A percentile compares a stretch with the other conserved stretches of the same genome.
Conservation (phyloP, 352 stramenopile species). For the Phytopythium cucurbitacearum region DNA sequence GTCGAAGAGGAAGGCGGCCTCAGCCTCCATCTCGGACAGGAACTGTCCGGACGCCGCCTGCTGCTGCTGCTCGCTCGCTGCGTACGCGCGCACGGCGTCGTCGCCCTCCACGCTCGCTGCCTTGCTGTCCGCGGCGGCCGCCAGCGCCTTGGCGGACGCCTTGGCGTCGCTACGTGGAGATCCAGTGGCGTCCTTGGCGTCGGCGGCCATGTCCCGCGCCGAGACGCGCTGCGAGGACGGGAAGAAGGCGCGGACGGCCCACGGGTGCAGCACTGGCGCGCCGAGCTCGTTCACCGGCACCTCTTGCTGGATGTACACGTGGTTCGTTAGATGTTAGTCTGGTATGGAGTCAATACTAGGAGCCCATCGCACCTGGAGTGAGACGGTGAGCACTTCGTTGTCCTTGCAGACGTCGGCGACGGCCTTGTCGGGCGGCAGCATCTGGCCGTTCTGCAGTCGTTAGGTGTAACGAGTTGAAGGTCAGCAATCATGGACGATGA, state of each 20-base stretch:
- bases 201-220: not conserved
- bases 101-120: conserved; percentile 11
- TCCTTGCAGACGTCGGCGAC: conserved; percentile 70
- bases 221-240: conserved; percentile 13
- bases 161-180: conserved; percentile 5
- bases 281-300: conserved; percentile 82
- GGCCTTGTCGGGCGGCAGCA: conserved; percentile 41
- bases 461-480: too few relatives aligned
- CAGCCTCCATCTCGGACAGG: conserved; percentile 73
- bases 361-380: conserved; percentile 44
- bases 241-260: conserved; percentile 61
- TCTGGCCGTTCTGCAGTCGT: conserved; percentile 22
- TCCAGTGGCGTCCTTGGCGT: conserved; percentile 1
- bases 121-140: conserved; percentile 20
- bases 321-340: not conserved
- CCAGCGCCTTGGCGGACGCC: conserved; percentile 4
- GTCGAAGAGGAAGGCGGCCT: conserved; percentile 80
- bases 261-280: conserved; percentile 55
- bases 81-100: conserved; percentile 62
- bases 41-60: conserved; percentile 78
- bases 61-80: conserved; percentile 58
- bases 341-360: not conserved
- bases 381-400: conserved; percentile 58
- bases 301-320: conserved; percentile 42
- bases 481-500: too few relatives aligned